These are phyloP conservation scores for Skeletonema tropicum DNA, from an alignment of 108 stramenopile genomes.

Conservation along the genomic window DNA sequence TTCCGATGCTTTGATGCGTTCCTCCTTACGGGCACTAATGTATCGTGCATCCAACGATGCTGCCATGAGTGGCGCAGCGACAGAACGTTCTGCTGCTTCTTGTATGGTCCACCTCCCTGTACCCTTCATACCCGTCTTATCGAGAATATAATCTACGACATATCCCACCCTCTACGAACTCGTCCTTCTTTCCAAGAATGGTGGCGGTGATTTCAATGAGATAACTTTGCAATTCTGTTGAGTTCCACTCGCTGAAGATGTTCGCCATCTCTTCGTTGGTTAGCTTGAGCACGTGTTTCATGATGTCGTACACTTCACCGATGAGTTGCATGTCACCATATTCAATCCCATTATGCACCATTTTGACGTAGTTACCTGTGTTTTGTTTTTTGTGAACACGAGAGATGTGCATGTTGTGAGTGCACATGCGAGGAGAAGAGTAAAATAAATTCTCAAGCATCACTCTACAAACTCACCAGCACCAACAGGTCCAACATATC, in stretches of 20 bases:
- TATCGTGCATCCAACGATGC: constrained; percentile 95
- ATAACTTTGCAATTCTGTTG: constrained; percentile 86
- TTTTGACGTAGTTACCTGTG: constrained; percentile 96
- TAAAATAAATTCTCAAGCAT: too few species aligned
- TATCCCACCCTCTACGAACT: constrained; percentile 77
- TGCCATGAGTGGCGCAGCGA: constrained; percentile 96
- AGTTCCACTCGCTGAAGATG: constrained; percentile 94
- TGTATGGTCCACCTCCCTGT: constrained; percentile 99
- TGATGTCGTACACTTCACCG: constrained; percentile 95
- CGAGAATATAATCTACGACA: constrained; percentile 92
- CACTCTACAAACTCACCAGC: constrained; percentile 21
- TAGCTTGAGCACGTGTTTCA: constrained; percentile 84
- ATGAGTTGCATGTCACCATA: constrained; percentile 99
- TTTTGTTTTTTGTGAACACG: neutral
- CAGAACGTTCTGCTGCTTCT: constrained; percentile 96
- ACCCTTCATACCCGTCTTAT: constrained; percentile 99
- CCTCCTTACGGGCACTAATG: constrained; percentile 91
- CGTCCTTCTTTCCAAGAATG: constrained; percentile 90
- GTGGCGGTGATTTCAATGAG: constrained; percentile 97
- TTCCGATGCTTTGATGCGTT: constrained; percentile 82
- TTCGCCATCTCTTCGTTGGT: constrained; percentile 93
- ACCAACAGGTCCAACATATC: constrained; percentile 93
- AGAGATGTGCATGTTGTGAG: neutral
- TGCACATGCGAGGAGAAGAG: too few species aligned
- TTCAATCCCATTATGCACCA: constrained; percentile 99